Evolutionary conservation across 441 rosid species (phyloP).

Genomic region (Euphorbia celastroides): DNA sequence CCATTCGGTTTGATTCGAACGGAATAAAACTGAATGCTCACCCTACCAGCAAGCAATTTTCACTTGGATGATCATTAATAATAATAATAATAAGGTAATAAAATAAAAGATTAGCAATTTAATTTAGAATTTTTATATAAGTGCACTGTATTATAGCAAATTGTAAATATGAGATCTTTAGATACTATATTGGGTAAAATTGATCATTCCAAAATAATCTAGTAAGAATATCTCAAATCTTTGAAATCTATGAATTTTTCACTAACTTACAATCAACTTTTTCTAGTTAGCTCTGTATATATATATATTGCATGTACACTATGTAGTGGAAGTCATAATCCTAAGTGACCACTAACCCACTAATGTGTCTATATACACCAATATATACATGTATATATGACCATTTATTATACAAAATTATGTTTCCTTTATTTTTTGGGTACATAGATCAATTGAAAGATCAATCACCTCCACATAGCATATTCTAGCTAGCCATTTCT

Average conservation of each 20-base stretch:
- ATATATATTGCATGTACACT: not conserved
- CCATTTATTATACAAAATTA: not conserved
- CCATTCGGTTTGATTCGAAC: too few species aligned
- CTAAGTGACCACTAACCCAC: slow-evolving; percentile 11
- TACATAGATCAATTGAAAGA: not conserved
- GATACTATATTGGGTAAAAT: not conserved
- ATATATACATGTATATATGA: not conserved
- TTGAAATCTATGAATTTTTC: not conserved
- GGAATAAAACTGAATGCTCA: too few species aligned
- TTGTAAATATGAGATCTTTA: not conserved
- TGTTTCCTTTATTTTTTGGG: not conserved
- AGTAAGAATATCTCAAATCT: not conserved
- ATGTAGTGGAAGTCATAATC: slow-evolving; percentile 3
- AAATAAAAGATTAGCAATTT: too few species aligned
- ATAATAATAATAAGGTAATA: too few species aligned
- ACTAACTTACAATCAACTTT: slow-evolving; percentile 7
- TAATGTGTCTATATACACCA: not conserved
- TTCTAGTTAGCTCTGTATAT: not conserved
- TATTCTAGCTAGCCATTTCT: too few species aligned
- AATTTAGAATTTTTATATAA: too few species aligned
- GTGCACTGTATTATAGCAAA: too few species aligned
- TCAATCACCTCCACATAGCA: too few species aligned
- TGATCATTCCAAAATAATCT: slow-evolving; percentile 6
- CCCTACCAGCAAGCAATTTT: too few species aligned
- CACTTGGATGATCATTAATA: too few species aligned